Percentiles rank a stretch among this genome's conserved stretches.
Conservation (phyloP, 2,329 filamentous ascomycete genomes). For the Pseudofabraea citricarpa region DNA sequence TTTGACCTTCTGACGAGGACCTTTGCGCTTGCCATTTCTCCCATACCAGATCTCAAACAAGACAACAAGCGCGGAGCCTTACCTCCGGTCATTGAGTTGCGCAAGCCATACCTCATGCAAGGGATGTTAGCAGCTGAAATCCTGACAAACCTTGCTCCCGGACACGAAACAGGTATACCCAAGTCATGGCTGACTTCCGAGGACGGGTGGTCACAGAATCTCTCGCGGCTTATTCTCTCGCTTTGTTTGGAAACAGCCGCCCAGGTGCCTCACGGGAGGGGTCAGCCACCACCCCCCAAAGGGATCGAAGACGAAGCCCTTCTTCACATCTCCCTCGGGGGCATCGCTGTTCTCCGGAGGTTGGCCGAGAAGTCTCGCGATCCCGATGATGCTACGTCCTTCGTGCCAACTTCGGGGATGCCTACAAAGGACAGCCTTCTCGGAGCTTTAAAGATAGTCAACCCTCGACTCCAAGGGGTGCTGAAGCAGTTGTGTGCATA, state of each 20-base stretch:
- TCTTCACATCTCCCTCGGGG: slow-evolving; percentile 56
- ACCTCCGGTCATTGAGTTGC: slow-evolving; percentile 67
- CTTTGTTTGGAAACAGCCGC: slow-evolving; percentile 54
- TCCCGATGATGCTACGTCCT: slow-evolving; percentile 42
- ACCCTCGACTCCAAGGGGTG: slow-evolving; percentile 58
- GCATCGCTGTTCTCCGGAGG: slow-evolving; percentile 62
- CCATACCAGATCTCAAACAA: slow-evolving; percentile 64
- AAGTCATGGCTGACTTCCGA: slow-evolving; percentile 77
- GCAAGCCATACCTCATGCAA: slow-evolving; percentile 89
- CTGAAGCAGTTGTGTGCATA: slow-evolving; percentile 65
- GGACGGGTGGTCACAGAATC: slow-evolving; percentile 77
- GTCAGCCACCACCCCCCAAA: slow-evolving; percentile 15
- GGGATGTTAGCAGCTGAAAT: slow-evolving; percentile 89
- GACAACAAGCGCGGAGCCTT: slow-evolving; percentile 54
- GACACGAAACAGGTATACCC: slow-evolving; percentile 67
- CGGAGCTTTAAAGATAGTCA: slow-evolving; percentile 60
- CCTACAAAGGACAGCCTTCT: slow-evolving; percentile 65
- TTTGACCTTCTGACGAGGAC: slow-evolving; percentile 81
- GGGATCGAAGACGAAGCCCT: slow-evolving; percentile 30
- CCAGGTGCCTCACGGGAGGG: slow-evolving; percentile 40
- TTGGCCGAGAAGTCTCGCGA: slow-evolving; percentile 64
- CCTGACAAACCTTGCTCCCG: slow-evolving; percentile 67
- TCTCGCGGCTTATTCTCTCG: slow-evolving; percentile 70
- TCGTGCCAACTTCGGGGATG: slow-evolving; percentile 56
- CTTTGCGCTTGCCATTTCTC: slow-evolving; percentile 81